These are phyloP conservation scores for Isoetes taiwanensis DNA, from an alignment of 75 land plant genomes.

Conservation along the genomic window DNA sequence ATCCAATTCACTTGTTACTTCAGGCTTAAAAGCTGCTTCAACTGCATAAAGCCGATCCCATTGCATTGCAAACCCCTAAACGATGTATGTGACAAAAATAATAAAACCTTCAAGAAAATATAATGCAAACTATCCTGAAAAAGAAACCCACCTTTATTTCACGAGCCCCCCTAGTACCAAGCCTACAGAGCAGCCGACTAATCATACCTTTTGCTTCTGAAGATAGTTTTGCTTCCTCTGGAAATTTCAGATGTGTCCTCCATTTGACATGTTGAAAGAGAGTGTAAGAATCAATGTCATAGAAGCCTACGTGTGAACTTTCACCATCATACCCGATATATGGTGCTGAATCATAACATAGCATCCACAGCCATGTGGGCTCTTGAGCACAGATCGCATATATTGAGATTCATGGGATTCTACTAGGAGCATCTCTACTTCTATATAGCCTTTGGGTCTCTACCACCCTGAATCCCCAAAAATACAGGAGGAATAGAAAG, in stretches of 20 bases:
- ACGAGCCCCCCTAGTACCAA: conserved; percentile 62
- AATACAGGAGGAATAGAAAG: no score
- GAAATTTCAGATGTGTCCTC: conserved; percentile 74
- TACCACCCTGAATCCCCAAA: no score
- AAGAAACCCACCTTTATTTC: conserved; percentile 60
- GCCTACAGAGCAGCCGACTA: conserved; percentile 58
- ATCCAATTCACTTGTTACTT: not conserved
- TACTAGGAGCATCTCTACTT: no score
- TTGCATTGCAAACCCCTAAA: not conserved
- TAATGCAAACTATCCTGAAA: not conserved
- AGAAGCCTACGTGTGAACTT: no score
- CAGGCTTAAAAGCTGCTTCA: conserved; percentile 2
- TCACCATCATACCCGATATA: no score
- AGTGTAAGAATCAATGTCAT: no score
- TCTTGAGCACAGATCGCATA: no score
- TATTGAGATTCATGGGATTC: no score
- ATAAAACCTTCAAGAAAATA: no score
- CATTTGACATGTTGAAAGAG: conserved; percentile 88
- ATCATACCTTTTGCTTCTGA: conserved; percentile 69
- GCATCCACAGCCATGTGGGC: no score
- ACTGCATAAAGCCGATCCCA: conserved; percentile 4
- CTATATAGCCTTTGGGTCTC: no score
- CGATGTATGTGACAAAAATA: not conserved
- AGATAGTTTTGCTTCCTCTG: conserved; percentile 72
- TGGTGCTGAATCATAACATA: no score